A percentile compares a stretch with the other conserved stretches of the same genome.
These are phyloP conservation scores for Neurospora sp. DNA, from an alignment of 495 filamentous ascomycete species.

Conservation along the genomic window DNA sequence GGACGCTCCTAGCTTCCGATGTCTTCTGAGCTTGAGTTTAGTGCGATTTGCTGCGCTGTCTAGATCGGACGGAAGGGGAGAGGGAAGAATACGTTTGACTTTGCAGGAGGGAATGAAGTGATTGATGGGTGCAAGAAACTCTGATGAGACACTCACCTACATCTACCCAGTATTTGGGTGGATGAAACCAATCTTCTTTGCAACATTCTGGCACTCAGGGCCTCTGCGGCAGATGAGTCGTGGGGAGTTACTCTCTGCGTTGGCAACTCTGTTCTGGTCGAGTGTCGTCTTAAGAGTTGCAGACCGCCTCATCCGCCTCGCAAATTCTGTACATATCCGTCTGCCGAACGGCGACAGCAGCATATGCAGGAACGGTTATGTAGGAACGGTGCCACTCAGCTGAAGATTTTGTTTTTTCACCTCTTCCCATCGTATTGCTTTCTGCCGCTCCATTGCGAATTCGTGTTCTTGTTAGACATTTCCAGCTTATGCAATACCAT, in stretches of 20 bases:
- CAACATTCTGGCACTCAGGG: background rate
- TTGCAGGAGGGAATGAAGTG: background rate
- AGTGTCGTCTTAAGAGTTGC: background rate
- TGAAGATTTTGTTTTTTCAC: background rate
- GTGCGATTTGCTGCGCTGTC: background rate
- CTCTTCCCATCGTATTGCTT: background rate
- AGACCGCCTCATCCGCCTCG: background rate
- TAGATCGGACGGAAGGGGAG: background rate
- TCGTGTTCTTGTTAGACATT: background rate
- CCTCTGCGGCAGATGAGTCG: background rate
- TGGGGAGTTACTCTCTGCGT: background rate
- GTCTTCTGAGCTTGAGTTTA: background rate
- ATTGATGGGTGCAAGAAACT: background rate
- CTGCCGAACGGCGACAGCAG: background rate
- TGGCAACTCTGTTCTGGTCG: background rate
- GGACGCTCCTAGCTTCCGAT: background rate
- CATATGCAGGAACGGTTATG: background rate
- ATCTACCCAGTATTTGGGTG: background rate
- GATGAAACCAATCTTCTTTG: background rate
- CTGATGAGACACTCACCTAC: background rate
- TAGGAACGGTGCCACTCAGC: background rate
- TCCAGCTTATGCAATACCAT: background rate
- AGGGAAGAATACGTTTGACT: background rate
- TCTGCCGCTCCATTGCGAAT: background rate
- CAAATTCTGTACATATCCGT: background rate